These are phyloP conservation scores for Agaricus bisporus DNA, from an alignment of 768 basidiomycete genomes.

Conservation along the genomic window DNA sequence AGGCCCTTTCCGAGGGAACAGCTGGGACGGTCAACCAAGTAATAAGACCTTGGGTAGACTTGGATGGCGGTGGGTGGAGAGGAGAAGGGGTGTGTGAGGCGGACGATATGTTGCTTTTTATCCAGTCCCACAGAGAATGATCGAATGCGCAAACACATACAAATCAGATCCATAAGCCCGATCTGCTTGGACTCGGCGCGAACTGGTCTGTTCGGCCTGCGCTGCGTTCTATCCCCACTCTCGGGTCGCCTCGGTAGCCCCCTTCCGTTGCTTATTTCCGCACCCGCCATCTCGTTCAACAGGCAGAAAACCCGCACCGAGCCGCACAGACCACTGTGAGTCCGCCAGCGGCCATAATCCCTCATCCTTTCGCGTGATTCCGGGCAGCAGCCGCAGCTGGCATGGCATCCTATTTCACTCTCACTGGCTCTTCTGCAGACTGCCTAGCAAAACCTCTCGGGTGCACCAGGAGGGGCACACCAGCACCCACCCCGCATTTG, in stretches of 20 bases:
- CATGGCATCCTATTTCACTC: too few relatives aligned
- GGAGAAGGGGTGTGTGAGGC: conserved; percentile 10
- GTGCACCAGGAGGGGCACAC: neutral
- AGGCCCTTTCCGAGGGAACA: conserved; percentile 5
- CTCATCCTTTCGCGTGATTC: neutral
- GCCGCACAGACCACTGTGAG: neutral
- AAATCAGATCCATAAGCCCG: conserved; percentile 8
- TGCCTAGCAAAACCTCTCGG: too few relatives aligned
- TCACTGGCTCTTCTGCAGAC: too few relatives aligned
- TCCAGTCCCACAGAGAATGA: conserved; percentile 5
- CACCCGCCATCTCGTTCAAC: neutral
- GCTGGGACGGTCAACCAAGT: neutral
- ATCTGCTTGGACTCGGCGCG: conserved; percentile 6
- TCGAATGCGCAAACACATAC: conserved; percentile 10
- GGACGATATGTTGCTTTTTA: conserved; percentile 13
- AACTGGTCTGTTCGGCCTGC: conserved; percentile 6
- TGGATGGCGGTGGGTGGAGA: conserved; percentile 6
- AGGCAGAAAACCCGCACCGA: too few relatives aligned
- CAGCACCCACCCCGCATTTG: too few relatives aligned
- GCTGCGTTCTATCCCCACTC: conserved; percentile 6
- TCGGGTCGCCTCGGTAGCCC: neutral
- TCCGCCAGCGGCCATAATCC: conserved; percentile 2
- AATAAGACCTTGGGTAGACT: neutral
- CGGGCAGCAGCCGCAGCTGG: too few relatives aligned
- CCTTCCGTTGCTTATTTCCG: neutral